Percentiles rank a stretch among this genome's conserved stretches.
phyloP scores from a whole-genome alignment of 371 early-diverging fungal species.

The Mucor piriformis region DNA sequence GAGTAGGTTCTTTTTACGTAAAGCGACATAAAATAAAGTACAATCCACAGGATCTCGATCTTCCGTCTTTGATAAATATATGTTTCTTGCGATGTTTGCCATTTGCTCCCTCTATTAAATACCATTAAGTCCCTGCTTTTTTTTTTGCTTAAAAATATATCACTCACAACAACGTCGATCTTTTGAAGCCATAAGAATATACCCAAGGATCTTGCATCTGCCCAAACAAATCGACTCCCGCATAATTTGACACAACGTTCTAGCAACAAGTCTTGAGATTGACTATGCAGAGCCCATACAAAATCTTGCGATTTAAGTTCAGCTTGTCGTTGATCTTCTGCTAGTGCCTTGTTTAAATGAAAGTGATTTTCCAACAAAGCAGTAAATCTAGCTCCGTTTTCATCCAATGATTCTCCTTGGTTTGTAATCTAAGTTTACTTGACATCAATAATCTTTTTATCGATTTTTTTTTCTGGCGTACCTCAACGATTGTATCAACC shows the following conservation, averaged over 20 bases:
- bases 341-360: conserved; percentile 54
- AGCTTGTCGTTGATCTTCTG: conserved; percentile 34
- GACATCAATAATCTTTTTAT: too few relatives aligned
- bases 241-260: conserved; percentile 65
- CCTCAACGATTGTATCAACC: conserved; percentile 65
- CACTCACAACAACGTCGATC: conserved; percentile 68
- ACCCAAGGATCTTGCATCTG: conserved; percentile 78
- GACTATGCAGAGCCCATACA: conserved; percentile 88
- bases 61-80: conserved; percentile 76
- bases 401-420: conserved; percentile 79
- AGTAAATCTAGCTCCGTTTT: conserved; percentile 86
- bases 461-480: conserved; percentile 22
- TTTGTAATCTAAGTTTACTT: conserved; percentile 71
- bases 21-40: conserved; percentile 83
- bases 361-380: conserved; percentile 73
- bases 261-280: conserved; percentile 85
- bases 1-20: conserved; percentile 84
- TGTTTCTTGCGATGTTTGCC: conserved; percentile 86
- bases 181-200: conserved; percentile 87
- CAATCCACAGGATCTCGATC: conserved; percentile 82
- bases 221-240: conserved; percentile 77
- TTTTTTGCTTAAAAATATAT: neutral
- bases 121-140: neutral
- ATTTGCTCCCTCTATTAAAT: conserved; percentile 66
- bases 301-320: conserved; percentile 73